phyloP scores from a whole-genome alignment of 495 filamentous ascomycete genomes.

The Aspergillus affinis region DNA sequence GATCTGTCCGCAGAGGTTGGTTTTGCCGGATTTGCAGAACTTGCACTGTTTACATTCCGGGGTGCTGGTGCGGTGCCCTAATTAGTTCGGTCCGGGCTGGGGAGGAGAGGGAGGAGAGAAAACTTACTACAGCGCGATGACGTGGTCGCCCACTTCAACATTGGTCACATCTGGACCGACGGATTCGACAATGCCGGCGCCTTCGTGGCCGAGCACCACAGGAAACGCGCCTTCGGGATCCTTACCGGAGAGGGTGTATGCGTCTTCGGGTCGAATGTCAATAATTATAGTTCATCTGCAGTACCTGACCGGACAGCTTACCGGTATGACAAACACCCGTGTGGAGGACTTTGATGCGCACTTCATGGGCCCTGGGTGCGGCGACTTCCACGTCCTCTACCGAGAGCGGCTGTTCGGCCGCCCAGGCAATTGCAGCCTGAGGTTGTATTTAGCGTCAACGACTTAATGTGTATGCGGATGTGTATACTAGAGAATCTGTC shows the following conservation, averaged over 20 bases:
- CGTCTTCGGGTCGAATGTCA: slow-evolving; percentile 56
- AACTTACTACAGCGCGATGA: slow-evolving; percentile 89
- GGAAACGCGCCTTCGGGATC: slow-evolving; percentile 98
- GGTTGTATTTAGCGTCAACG: no score
- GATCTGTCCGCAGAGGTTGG: slow-evolving; percentile 99
- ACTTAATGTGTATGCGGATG: no score
- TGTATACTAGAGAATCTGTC: background rate
- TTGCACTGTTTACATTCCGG: slow-evolving; percentile 98
- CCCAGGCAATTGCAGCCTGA: slow-evolving; percentile 95
- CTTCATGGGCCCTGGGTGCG: slow-evolving; percentile 91
- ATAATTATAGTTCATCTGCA: background rate
- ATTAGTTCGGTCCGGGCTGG: background rate
- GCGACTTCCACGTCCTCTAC: slow-evolving; percentile 91
- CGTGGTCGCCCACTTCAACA: slow-evolving; percentile 78
- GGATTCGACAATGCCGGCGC: slow-evolving; percentile 94
- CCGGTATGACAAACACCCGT: slow-evolving; percentile 98
- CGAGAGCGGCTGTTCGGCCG: slow-evolving; percentile 81
- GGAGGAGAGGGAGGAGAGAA: background rate
- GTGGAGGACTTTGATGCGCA: slow-evolving; percentile 93
- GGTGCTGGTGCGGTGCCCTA: slow-evolving; percentile 56
- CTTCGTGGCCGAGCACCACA: slow-evolving; percentile 93
- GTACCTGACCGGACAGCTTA: slow-evolving; percentile 36
- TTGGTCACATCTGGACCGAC: slow-evolving; percentile 93
- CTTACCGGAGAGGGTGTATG: slow-evolving; percentile 97
- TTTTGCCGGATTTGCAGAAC: slow-evolving; percentile 99